Base-by-base conservation (phyloP, 495 filamentous ascomycete species). In the Penicillium manginii region DNA sequence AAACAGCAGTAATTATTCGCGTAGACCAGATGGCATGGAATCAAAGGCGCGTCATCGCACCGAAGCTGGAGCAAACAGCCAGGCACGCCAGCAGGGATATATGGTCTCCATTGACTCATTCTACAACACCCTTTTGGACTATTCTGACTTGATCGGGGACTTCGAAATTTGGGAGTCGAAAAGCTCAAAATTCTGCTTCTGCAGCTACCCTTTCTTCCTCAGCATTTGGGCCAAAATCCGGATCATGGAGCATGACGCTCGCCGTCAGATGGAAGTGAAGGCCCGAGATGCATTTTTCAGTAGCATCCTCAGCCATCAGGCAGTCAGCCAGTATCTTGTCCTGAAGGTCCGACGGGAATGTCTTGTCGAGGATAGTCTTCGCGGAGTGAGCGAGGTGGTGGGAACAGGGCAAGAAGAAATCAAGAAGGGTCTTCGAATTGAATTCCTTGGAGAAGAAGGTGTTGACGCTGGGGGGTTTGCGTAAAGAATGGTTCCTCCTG, bases 401-500 rank as follows among this genome's bases (percentile, higher is more conserved):
- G 92, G 93, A 7, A 84, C 86, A 26, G 88, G 91, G 1, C 83
- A 87, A 48, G 91, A 94, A 54, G 93, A 97, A 47, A 87, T 96
- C 73, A 98, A 98, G 73, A 97, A 98, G 70, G 91, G 89, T 7
- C 73, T 98, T 46, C 86, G 89, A 31, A 93, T 97, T 47, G 88
- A 91, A 55, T 98, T 98, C 63, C 69, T 84, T 21, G 92, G 91
- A 43, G 93, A 97, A 71, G 93, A 97, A 70, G 93, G 93, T 2
- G 84, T 97, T 46, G 93, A 98, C 76, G 93, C 91, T 9, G 93
- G 93, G 26, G 26, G 93, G 93, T 4, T 81, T 96, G 31, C 85
- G 92, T 48, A 98, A 98, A 69, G 93, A 98, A 73, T 98, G 93
- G 93, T 98, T 98, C 66, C 77, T 97, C 35, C 81, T 97, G 51